Base-by-base conservation (phyloP, 257 asterid species). In the Galeopsis tetrahit region DNA sequence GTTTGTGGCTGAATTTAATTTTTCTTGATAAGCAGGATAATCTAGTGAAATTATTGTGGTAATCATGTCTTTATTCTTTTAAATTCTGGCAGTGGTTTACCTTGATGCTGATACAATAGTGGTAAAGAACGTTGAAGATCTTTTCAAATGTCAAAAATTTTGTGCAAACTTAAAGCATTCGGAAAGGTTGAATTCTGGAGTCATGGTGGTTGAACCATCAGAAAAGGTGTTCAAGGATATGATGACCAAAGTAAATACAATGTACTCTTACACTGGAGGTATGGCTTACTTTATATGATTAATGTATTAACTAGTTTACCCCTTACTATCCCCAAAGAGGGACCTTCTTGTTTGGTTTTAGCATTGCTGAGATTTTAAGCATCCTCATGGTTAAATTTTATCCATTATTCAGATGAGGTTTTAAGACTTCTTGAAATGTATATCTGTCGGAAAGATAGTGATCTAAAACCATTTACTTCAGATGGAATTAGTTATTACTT, bases 61-160 rank as follows among this genome's bases (percentile, higher is more conserved):
- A 32, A 73, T 33, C 35, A 14, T n/a, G 39, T 78, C 67, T 14
- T 70, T 69, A 11, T 56, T 65, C 15, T 40, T 61, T 67, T 43
- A 46, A 70, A 64, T 59, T 74, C 71, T 88, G 77, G 78, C 93
- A 95, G 99, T 95, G 92, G 96, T 95, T 31, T 95, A 89, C 84
- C 98, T 95, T 77, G 99, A 95, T 82, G 98, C 99, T 79, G 99
- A 95, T 87, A 95, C 98, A 6, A 87, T 95, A 36, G 98, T 95
- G 39, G 96, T 95, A 57, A 95, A 95, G 92, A 88, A 82, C 83
- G 86, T 92, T 66, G 97, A 95, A 33, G 97, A 87, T 84, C 86
- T 91, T 78, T 95, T 94, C 84, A 94, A 90, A 66, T 95, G 99
- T 77, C 88, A 80, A 13, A 95, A 91, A 79, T 95, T 95, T 58